phyloP scores from a whole-genome alignment of 2,329 filamentous ascomycete genomes.

The Coniochaeta sp. region DNA sequence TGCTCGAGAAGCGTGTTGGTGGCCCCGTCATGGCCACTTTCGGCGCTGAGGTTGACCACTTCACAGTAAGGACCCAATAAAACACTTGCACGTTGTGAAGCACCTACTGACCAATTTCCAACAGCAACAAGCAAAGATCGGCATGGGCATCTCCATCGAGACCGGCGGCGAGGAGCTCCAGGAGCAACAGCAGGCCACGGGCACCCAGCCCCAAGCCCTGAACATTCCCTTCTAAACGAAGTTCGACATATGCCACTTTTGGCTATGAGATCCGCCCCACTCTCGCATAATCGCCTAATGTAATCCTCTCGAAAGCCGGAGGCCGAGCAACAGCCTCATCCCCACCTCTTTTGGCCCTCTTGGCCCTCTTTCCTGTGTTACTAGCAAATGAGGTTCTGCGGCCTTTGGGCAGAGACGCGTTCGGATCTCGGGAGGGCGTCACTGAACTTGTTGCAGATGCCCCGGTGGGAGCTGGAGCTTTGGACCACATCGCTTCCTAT shows the following conservation, averaged over 20 bases:
- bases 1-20: conserved; percentile 93
- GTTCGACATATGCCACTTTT: not conserved
- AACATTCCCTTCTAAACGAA: conserved; percentile 59
- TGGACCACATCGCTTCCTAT: too few species aligned
- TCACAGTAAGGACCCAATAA: conserved; percentile 63
- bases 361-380: not conserved
- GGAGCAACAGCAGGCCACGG: conserved; percentile 66
- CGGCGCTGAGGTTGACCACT: conserved; percentile 93
- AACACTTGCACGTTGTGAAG: not conserved
- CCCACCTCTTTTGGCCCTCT: not conserved
- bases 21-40: conserved; percentile 91
- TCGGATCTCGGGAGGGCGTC: not conserved
- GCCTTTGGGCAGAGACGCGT: not conserved
- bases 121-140: conserved; percentile 91
- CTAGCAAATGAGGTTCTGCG: not conserved
- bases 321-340: not conserved
- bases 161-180: conserved; percentile 77
- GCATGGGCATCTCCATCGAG: conserved; percentile 88
- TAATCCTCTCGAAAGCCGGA: not conserved
- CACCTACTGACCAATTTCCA: conserved; percentile 19
- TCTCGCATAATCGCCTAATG: not conserved
- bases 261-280: not conserved
- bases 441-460: too few species aligned
- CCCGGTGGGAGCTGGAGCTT: too few species aligned
- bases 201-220: conserved; percentile 38